Conservation (phyloP, 371 early-diverging fungal species). For the Mortierella sp. region DNA sequence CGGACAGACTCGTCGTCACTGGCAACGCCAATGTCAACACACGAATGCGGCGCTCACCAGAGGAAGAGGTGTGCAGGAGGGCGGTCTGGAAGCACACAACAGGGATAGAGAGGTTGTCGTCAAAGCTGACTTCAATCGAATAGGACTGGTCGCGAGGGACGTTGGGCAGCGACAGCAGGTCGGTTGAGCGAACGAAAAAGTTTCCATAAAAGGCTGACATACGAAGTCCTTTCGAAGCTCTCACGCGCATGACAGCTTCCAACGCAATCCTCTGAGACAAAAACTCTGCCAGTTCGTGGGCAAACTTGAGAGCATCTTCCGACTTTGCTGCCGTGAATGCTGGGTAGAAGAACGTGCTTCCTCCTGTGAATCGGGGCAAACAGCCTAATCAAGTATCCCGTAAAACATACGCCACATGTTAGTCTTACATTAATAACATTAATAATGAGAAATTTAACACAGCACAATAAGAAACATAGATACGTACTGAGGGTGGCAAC, state of each 20-base stretch:
- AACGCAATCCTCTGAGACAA: conserved; percentile 88
- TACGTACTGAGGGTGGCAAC: conserved; percentile 88
- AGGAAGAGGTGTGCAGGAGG: conserved; percentile 89
- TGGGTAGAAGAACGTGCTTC: conserved; percentile 95
- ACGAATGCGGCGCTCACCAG: conserved; percentile 94
- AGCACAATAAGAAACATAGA: background rate
- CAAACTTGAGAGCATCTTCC: conserved; percentile 92
- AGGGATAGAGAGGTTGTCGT: conserved; percentile 84
- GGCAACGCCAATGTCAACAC: conserved; percentile 95
- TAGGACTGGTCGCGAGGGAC: conserved; percentile 96
- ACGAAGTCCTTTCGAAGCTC: conserved; percentile 90
- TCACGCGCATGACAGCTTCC: conserved; percentile 97
- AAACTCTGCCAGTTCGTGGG: conserved; percentile 88
- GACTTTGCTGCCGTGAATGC: conserved; percentile 91
- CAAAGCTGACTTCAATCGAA: conserved; percentile 90
- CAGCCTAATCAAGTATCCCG: conserved; percentile 60
- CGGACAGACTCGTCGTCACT: conserved; percentile 83
- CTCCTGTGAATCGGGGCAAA: conserved; percentile 95
- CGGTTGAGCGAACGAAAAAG: conserved; percentile 97
- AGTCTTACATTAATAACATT: background rate
- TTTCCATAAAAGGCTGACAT: conserved; percentile 96
- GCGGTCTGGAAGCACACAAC: conserved; percentile 98
- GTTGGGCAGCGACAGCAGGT: conserved; percentile 94
- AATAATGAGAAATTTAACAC: background rate
- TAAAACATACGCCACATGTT: background rate